Conservation (phyloP, 2,329 filamentous ascomycete species). For the Zymoseptoria passerinii region DNA sequence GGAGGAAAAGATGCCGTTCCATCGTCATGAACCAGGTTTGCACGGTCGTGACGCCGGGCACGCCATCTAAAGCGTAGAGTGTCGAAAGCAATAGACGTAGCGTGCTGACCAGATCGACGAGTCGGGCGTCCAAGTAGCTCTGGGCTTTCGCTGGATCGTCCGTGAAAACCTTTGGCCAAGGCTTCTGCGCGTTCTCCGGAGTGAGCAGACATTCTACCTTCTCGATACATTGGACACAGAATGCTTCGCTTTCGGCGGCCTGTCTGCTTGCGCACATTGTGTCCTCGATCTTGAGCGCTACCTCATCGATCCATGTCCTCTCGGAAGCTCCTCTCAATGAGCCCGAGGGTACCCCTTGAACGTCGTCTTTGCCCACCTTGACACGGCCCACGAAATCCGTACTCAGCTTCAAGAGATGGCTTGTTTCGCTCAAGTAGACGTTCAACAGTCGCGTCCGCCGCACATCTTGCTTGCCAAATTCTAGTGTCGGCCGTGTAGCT, state of each 20-base stretch:
- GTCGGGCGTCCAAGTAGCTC: constrained; percentile 54
- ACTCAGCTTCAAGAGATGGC: constrained; percentile 15
- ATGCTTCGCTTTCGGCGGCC: constrained; percentile 8
- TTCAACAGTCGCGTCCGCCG: constrained; percentile 19
- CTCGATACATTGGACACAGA: constrained; percentile 15
- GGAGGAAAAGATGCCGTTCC: constrained; percentile 60
- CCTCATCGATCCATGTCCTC: constrained; percentile 18
- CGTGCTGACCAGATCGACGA: constrained; percentile 63
- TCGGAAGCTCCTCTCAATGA: constrained; percentile 4
- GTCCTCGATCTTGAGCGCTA: constrained; percentile 13
- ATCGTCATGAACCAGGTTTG: constrained; percentile 69
- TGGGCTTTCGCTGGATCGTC: constrained; percentile 27
- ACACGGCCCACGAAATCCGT: constrained; percentile 16
- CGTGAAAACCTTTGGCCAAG: constrained; percentile 15
- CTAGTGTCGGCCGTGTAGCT: constrained; percentile 4
- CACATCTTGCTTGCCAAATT: constrained; percentile 24
- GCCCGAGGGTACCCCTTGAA: constrained; percentile 5
- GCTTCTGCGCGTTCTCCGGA: constrained; percentile 27
- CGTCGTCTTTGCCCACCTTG: constrained; percentile 13
- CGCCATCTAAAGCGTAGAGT: constrained; percentile 28
- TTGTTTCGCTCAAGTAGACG: constrained; percentile 22
- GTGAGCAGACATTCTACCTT: constrained; percentile 12
- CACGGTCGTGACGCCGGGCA: constrained; percentile 40
- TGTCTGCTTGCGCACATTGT: constrained; percentile 9
- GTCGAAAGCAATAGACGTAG: constrained; percentile 47